These are phyloP conservation scores for Penicillium desertorum DNA, from an alignment of 495 filamentous ascomycete species.

Conservation along the genomic window DNA sequence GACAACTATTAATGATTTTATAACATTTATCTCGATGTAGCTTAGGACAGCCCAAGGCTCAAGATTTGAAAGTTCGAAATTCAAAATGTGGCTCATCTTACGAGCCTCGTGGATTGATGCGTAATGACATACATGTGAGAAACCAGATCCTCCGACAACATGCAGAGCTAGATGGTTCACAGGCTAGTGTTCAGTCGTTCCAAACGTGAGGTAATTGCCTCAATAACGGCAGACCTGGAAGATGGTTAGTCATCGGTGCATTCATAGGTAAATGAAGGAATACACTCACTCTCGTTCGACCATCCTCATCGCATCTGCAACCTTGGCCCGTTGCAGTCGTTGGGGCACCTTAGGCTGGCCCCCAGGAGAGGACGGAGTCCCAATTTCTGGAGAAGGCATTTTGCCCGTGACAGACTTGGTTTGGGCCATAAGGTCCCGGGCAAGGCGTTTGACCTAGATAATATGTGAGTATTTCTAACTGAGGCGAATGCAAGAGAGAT, in stretches of 20 bases:
- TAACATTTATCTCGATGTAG: neutral
- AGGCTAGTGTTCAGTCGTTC: constrained; percentile 40
- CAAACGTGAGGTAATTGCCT: constrained; percentile 42
- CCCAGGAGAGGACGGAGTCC: constrained; percentile 32
- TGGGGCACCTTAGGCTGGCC: constrained; percentile 57
- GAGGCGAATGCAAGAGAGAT: constrained; percentile 17
- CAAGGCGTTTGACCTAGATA: constrained; percentile 46
- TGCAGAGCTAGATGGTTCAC: constrained; percentile 8
- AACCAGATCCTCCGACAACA: neutral
- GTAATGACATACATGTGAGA: neutral
- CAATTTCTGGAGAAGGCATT: constrained; percentile 30
- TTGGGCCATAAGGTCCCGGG: constrained; percentile 53
- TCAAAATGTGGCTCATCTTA: neutral
- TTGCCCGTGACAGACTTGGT: constrained; percentile 41
- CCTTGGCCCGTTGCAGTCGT: constrained; percentile 64
- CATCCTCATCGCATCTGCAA: constrained; percentile 66
- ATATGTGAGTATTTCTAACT: constrained; percentile 15
- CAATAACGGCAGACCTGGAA: constrained; percentile 39
- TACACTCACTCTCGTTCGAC: constrained; percentile 63
- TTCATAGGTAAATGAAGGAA: neutral
- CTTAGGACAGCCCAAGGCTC: neutral
- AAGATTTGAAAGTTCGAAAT: neutral
- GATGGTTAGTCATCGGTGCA: constrained; percentile 13
- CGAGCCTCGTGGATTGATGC: neutral
- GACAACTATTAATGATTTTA: neutral